Evolutionary conservation across 352 stramenopile genomes (phyloP).

Genomic region (Elongisporangium prolatum): DNA sequence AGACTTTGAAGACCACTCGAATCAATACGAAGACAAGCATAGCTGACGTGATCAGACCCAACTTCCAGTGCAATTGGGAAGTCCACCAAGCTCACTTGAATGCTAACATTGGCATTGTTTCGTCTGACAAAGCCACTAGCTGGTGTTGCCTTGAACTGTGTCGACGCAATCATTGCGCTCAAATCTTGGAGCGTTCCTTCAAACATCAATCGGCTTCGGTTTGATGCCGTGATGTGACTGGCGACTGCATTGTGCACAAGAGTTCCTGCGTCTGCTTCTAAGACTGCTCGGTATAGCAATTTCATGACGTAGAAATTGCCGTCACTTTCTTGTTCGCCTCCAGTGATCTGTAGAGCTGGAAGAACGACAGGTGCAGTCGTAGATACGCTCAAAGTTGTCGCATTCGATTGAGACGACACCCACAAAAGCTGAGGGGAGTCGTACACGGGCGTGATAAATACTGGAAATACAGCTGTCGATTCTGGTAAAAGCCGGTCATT

Average conservation of each 20-base stretch:
- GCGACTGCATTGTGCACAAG: not conserved
- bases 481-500: constrained; percentile 1
- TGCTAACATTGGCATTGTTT: not conserved
- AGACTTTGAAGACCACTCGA: not conserved
- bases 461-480: constrained; percentile 13
- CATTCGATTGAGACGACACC: constrained; percentile 8
- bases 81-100: not conserved
- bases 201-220: not conserved
- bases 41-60: not conserved
- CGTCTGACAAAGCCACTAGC: not conserved
- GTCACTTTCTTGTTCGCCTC: not conserved
- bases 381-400: constrained; percentile 4
- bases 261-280: not conserved
- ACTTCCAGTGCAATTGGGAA: not conserved
- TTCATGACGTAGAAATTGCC: not conserved
- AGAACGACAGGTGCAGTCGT: not conserved
- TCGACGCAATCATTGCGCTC: not conserved
- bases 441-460: constrained; percentile 30
- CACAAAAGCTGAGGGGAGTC: constrained; percentile 22
- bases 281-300: not conserved
- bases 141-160: not conserved
- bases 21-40: not conserved
- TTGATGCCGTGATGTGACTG: not conserved
- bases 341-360: constrained; percentile 7
- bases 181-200: not conserved